Percentiles rank a stretch among this genome's conserved stretches.
Evolutionary conservation across 1,284 basidiomycete species (phyloP).

Genomic region (Puccinia sorghi): DNA sequence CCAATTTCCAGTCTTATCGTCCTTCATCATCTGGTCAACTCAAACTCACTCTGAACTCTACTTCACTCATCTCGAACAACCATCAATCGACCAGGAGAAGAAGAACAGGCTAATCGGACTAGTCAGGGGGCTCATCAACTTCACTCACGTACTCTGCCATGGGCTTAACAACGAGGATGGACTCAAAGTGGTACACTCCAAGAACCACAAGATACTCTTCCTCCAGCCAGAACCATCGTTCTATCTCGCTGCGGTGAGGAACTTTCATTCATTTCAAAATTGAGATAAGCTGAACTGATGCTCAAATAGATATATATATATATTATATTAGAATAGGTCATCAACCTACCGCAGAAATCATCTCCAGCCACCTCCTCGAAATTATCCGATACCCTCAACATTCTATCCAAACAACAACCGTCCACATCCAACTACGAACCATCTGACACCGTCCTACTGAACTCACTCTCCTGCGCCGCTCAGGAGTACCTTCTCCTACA

Average conservation of each 20-base stretch:
- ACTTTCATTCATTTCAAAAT: too few species aligned
- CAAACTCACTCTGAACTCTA: not conserved
- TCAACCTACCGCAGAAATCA: conserved; percentile 15
- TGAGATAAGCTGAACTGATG: too few species aligned
- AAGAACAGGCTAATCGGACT: conserved; percentile 37
- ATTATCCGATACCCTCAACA: conserved; percentile 15
- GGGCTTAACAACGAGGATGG: conserved; percentile 20
- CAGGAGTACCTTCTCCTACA: conserved; percentile 44
- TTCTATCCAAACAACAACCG: not conserved
- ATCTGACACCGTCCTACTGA: conserved; percentile 35
- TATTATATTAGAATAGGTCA: conserved; percentile 32
- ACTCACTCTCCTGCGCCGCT: conserved; percentile 10
- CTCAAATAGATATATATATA: not conserved
- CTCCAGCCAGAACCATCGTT: conserved; percentile 32
- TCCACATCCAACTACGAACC: conserved; percentile 21
- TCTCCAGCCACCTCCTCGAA: conserved; percentile 4
- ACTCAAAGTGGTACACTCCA: conserved; percentile 26
- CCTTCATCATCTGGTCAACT: conserved; percentile 11
- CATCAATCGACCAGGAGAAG: conserved; percentile 19
- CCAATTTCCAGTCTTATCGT: not conserved
- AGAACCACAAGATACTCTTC: conserved; percentile 39
- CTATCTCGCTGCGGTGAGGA: conserved; percentile 45
- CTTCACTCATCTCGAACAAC: conserved; percentile 21
- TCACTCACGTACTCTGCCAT: conserved; percentile 35
- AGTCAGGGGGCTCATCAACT: conserved; percentile 34